Evolutionary conservation across 129 eudicot species (phyloP).

Genomic region (Deinandra increscens): DNA sequence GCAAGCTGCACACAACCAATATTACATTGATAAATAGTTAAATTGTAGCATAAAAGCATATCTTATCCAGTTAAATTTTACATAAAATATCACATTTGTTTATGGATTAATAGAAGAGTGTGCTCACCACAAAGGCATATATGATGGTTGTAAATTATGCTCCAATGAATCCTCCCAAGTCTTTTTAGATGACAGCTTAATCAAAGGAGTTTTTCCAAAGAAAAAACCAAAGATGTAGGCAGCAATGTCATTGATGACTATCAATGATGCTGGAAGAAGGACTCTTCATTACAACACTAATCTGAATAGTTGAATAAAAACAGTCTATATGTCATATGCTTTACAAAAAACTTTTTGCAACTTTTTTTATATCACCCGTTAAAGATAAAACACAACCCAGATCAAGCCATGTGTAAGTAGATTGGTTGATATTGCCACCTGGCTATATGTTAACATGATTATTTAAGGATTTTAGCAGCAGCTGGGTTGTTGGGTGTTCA

Average conservation of each 20-base stretch:
- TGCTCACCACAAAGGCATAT: constrained; percentile 71
- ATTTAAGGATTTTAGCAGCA: too few species aligned
- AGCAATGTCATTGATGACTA: constrained; percentile 30
- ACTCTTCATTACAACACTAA: constrained; percentile 54
- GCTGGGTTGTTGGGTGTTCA: too few species aligned
- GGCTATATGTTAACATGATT: too few species aligned
- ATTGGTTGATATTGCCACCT: not conserved
- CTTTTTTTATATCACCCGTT: not conserved
- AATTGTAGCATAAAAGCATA: constrained; percentile 8
- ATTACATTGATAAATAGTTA: not conserved
- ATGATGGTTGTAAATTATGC: constrained; percentile 59
- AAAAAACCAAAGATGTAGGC: constrained; percentile 32
- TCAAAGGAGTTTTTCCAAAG: constrained; percentile 33
- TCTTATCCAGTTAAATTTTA: not conserved
- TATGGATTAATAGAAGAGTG: constrained; percentile 6
- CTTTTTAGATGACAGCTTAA: constrained; percentile 22
- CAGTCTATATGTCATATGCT: not conserved
- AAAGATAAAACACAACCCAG: constrained; percentile 4
- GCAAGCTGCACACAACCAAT: constrained; percentile 64
- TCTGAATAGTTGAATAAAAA: not conserved
- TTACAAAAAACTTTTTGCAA: not conserved
- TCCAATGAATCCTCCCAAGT: constrained; percentile 28
- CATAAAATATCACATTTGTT: not conserved
- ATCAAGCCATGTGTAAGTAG: not conserved
- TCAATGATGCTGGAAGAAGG: constrained; percentile 78